Evolutionary conservation across 495 filamentous ascomycete genomes (phyloP), one percentile per base, ranked within the genome.

Genomic region (Paragyromitra xinjiangensis): DNA sequence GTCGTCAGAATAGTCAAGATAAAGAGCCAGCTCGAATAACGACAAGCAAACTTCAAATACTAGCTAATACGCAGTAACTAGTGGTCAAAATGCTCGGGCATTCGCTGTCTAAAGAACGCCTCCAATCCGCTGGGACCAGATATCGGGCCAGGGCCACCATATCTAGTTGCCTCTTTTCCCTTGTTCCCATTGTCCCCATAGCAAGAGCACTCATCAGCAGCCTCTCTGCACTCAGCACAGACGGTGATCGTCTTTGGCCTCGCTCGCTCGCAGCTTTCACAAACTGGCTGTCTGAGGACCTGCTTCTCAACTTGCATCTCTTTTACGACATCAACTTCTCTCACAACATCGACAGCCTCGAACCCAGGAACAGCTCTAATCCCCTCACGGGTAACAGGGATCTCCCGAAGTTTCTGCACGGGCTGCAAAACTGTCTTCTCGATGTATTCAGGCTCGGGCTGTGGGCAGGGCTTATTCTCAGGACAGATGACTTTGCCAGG

Each of bases 271-370:
- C 83, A 83, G 79, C 77, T 80, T 67, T 84, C 79, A 50, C 79
- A 81, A 39, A 69, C 64, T 14, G 59, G 64, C n/a, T 44, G 16
- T 37, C 39, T 69, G 6, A 69, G 0, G 39, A 69, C 29, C 56
- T 64, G 70, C 70, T 79, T 72, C 81, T 82, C 70, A 5, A 78
- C 79, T 56, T 85, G 81, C 74, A 79, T 83, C n/a, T 83, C 83
- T 9, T 50, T 71, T 3, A 71, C 56, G 1, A 78, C 82, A n/a
- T 69, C 71, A 6, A 81, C 69, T 66, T 82, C 78, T 29, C 59
- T 71, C 77, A 81, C 72, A 16, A 73, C 74, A 7, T 76, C 80
- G 2, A 83, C 82, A 26, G 69, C 69, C 48, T 78, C 67, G 26
- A 78, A 19, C 44, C 69, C 64, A 14, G 78, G 62, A 22, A 65